Conservation (phyloP, 257 asterid species). For the Striga asiatica region DNA sequence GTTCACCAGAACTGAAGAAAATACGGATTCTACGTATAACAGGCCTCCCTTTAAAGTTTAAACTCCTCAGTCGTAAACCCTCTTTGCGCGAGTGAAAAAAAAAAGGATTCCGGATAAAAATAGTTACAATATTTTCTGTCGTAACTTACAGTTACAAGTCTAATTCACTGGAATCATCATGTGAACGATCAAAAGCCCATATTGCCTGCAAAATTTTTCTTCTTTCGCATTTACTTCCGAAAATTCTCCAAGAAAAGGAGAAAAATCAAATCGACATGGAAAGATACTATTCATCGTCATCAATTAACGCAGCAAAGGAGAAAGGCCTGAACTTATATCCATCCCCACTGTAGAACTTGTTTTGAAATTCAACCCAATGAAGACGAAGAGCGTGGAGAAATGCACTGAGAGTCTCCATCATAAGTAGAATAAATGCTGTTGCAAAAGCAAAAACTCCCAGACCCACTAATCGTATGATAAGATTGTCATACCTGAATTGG, state of each 20-base stretch:
- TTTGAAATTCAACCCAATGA: slow-evolving; percentile 94
- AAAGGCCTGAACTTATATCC: slow-evolving; percentile 85
- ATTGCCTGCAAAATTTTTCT: neutral
- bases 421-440: slow-evolving; percentile 73
- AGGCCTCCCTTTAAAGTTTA: neutral
- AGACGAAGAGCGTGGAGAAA: slow-evolving; percentile 95
- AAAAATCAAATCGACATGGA: neutral
- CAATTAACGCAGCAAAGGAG: slow-evolving; percentile 57
- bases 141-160: neutral
- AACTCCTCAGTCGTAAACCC: neutral
- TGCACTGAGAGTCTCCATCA: slow-evolving; percentile 96
- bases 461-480: slow-evolving; percentile 55
- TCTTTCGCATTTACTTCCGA: neutral
- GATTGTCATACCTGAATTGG: slow-evolving; percentile 55
- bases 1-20: neutral
- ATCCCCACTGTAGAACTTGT: slow-evolving; percentile 77
- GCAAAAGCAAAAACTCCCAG: slow-evolving; percentile 78
- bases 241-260: neutral
- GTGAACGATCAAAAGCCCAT: neutral
- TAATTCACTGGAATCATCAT: neutral
- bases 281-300: slow-evolving; percentile 32
- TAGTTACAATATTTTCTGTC: neutral
- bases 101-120: neutral
- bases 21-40: neutral
- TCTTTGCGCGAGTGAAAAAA: neutral